Conservation (phyloP, 2,329 filamentous ascomycete species). For the Penicillium sp. region DNA sequence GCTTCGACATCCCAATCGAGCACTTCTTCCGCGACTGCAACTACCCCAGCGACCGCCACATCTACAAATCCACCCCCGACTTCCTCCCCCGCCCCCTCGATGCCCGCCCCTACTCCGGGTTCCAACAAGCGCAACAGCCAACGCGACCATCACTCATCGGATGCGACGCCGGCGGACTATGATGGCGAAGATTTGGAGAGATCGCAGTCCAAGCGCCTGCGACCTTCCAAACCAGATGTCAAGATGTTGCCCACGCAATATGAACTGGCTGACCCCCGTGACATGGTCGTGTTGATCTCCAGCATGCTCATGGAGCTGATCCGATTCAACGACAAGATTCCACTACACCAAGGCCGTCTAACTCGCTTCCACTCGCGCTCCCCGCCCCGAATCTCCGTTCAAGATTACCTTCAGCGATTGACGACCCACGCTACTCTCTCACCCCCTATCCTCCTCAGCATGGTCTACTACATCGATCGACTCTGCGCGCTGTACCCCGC, state of each 20-base stretch:
- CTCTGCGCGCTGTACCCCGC: constrained; percentile 88
- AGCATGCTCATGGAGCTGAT: constrained; percentile 97
- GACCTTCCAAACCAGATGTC: constrained; percentile 45
- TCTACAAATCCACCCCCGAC: constrained; percentile 18
- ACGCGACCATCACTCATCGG: constrained; percentile 23
- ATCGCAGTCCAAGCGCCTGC: constrained; percentile 47
- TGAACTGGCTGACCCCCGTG: constrained; percentile 75
- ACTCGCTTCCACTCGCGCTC: constrained; percentile 92
- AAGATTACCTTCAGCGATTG: constrained; percentile 87
- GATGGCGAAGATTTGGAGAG: constrained; percentile 28
- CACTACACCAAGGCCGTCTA: constrained; percentile 78
- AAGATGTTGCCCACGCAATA: constrained; percentile 67
- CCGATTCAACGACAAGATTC: constrained; percentile 83
- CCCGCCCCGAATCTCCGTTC: constrained; percentile 87
- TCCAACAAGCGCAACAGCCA: constrained; percentile 39
- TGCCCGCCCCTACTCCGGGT: constrained; percentile 30
- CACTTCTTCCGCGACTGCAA: constrained; percentile 13
- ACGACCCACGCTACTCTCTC: constrained; percentile 92
- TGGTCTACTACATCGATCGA: constrained; percentile 98
- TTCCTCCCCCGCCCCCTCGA: constrained; percentile 24
- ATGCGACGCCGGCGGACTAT: constrained; percentile 22
- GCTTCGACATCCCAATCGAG: constrained; percentile 19
- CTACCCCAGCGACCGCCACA: constrained; percentile 11
- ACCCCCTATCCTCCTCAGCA: constrained; percentile 89
- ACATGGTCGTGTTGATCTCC: constrained; percentile 85